phyloP scores from a whole-genome alignment of 2,329 filamentous ascomycete genomes.

The Periconia sp. region DNA sequence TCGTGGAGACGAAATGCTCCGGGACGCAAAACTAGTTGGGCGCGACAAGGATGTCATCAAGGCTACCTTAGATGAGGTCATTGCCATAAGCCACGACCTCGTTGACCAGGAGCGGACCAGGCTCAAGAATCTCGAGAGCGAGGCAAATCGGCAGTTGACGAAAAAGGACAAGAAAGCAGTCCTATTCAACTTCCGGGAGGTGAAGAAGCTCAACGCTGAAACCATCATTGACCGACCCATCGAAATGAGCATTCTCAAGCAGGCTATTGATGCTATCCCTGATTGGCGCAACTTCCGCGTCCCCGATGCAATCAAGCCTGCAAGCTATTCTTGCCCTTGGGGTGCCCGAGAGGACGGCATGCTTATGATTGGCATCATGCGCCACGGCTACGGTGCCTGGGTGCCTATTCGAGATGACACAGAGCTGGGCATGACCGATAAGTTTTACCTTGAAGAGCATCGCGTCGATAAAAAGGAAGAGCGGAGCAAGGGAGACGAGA shows the following conservation, averaged over 20 bases:
- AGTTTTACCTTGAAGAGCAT: constrained; percentile 96
- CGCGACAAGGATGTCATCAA: constrained; percentile 83
- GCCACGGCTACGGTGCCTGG: constrained; percentile 96
- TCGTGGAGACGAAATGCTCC: constrained; percentile 82
- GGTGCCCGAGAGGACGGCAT: constrained; percentile 94
- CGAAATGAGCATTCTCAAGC: constrained; percentile 83
- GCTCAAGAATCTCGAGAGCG: constrained; percentile 68
- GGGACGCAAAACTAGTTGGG: constrained; percentile 82
- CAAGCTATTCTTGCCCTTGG: constrained; percentile 91
- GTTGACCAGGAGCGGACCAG: constrained; percentile 75
- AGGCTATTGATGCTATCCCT: constrained; percentile 67
- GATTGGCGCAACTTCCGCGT: constrained; percentile 85
- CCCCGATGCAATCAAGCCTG: constrained; percentile 88
- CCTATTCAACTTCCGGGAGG: constrained; percentile 89
- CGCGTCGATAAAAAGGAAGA: constrained; percentile 98
- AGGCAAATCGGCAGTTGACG: constrained; percentile 79
- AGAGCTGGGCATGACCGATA: constrained; percentile 84
- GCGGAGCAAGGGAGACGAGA: constrained; percentile 74
- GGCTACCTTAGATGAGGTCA: constrained; percentile 76
- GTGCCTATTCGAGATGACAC: constrained; percentile 89
- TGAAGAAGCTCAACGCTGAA: constrained; percentile 95
- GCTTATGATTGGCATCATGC: constrained; percentile 91
- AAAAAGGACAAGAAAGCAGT: constrained; percentile 99
- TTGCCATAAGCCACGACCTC: constrained; percentile 72
- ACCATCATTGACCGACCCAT: constrained; percentile 90